Evolutionary conservation across 192 early-diverging fungal species (phyloP).

Genomic region (Mortierella claussenii): DNA sequence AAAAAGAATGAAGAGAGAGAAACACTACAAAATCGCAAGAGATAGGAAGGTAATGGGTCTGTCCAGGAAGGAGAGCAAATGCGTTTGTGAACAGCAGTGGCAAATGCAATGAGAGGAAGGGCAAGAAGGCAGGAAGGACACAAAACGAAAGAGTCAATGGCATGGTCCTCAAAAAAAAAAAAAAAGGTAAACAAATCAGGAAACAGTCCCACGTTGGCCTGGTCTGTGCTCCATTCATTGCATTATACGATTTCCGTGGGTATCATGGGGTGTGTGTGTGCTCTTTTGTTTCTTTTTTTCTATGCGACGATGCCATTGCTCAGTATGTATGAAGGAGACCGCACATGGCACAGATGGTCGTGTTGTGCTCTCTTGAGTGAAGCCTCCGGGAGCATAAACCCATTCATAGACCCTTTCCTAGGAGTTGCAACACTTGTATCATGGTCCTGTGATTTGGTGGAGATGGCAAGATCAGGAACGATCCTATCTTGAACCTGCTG

Average conservation of each 20-base stretch:
- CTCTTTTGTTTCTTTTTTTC: neutral
- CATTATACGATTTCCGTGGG: no score
- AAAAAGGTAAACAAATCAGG: neutral
- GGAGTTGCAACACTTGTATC: no score
- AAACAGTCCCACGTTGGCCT: neutral
- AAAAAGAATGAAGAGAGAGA: neutral
- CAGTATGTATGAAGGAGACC: neutral
- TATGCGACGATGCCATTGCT: neutral
- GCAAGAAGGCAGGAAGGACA: no score
- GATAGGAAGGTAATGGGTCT: neutral
- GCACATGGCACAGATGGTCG: neutral
- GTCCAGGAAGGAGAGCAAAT: no score
- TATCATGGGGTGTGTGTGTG: no score
- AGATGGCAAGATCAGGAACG: neutral
- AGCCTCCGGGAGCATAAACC: neutral
- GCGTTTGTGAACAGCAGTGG: no score
- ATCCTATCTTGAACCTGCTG: slow-evolving; percentile 7
- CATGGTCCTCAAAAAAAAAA: slow-evolving; percentile 7
- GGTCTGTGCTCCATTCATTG: no score
- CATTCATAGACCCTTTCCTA: no score
- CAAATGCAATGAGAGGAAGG: no score
- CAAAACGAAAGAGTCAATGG: no score
- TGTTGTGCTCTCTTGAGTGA: neutral
- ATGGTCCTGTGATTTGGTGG: neutral
- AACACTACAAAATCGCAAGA: neutral